Evolutionary conservation across 371 early-diverging fungal genomes (phyloP).

Genomic region (Chytridium lagenaria): DNA sequence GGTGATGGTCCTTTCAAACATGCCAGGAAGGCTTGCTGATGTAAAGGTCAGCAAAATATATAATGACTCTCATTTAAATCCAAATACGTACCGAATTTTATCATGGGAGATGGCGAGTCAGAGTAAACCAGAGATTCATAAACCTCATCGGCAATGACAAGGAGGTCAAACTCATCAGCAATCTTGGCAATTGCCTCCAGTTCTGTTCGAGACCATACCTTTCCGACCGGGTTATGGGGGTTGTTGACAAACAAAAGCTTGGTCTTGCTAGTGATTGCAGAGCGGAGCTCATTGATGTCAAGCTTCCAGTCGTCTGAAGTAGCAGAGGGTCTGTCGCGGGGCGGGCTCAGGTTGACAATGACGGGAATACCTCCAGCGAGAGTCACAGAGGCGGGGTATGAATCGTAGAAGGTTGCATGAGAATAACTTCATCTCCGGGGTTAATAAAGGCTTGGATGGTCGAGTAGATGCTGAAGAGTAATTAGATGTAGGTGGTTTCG

Average conservation of each 20-base stretch:
- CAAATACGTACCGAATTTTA: conserved; percentile 51
- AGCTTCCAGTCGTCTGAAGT: conserved; percentile 79
- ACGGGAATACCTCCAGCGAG: conserved; percentile 91
- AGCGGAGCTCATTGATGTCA: conserved; percentile 80
- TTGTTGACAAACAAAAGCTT: conserved; percentile 93
- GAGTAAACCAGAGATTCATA: conserved; percentile 89
- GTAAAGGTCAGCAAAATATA: conserved; percentile 6
- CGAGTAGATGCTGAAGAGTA: conserved; percentile 80
- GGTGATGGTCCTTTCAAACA: conserved; percentile 93
- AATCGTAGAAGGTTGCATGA: conserved; percentile 90
- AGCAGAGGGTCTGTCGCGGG: conserved; percentile 21
- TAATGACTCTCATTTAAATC: not conserved
- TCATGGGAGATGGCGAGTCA: conserved; percentile 55
- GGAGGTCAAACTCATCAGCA: conserved; percentile 80
- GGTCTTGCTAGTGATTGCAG: conserved; percentile 76
- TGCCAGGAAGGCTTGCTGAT: conserved; percentile 48
- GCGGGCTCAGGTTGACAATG: conserved; percentile 79
- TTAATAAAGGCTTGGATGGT: conserved; percentile 79
- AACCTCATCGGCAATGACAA: conserved; percentile 92
- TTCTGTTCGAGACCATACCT: conserved; percentile 79
- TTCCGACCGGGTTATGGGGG: conserved; percentile 94
- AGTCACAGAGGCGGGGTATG: conserved; percentile 74
- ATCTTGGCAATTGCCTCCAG: conserved; percentile 73
- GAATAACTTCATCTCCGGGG: conserved; percentile 85
- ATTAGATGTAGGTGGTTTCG: no score